Base-by-base conservation (phyloP, 129 eudicot species). In the Oenanthe sinensis region DNA sequence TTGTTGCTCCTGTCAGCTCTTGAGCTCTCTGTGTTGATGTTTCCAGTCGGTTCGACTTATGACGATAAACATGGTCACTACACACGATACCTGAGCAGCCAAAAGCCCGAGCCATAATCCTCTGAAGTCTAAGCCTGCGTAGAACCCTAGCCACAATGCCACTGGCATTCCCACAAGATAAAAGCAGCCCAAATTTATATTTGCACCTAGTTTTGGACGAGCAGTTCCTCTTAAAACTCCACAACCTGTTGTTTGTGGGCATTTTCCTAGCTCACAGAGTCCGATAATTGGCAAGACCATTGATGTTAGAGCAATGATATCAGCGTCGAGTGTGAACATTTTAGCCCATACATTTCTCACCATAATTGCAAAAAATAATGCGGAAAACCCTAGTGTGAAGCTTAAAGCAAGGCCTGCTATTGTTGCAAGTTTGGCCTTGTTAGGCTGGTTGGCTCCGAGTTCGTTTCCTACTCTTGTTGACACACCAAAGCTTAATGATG, bases 391-490 rank as follows among this genome's bases (percentile, higher is more conserved):
- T 37, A 70, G 28, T 39, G 43, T 36, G 24, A 70, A 33, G 26
- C 75, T 70, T 70, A 48, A 70, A 19, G 75, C 24, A 19, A 70
- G 45, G 75, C 75, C 75, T 33, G 39, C 13, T 70, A 70, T 36
- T 70, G 75, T 70, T 9, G 75, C 75, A 7, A 70, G 75, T 3
- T 70, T 70, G 75, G 75, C 75, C 75, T 70, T 70, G 22, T 70
- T 36, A 70, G 75, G 75, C 44, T 39, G 24, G 47, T 39, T 70
- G 6, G 75, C 75, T 39, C 75, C 75, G 47, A 70, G 45, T 70
- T 70, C 75, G 4, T 70, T 70, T 39, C 75, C 75, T 5, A 70
- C 75, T 70, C 75, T 70, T 70, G 75, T 70, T 22, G 75, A 70
- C 39, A 70, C 75, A 37, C 75, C 46, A 7, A 70, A 70, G 75